Percentiles rank a stretch among this genome's conserved stretches.
phyloP scores from a whole-genome alignment of 306 rosid species.

The Castanopsis chinensis region DNA sequence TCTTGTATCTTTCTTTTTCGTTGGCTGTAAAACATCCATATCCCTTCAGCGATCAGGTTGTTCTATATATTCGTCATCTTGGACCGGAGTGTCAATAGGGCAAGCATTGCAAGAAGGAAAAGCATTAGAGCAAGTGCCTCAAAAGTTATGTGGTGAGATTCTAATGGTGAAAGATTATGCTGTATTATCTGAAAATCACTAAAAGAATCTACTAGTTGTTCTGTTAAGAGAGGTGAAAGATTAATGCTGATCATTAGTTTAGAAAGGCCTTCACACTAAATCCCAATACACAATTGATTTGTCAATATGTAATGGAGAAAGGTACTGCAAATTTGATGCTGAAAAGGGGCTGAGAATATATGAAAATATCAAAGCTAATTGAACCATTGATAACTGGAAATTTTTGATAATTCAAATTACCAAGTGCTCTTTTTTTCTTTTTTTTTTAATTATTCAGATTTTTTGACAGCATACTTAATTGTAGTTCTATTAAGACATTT shows the following conservation, averaged over 20 bases:
- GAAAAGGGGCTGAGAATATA: not conserved
- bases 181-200: conserved; percentile 18
- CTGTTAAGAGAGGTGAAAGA: conserved; percentile 5
- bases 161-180: conserved; percentile 68
- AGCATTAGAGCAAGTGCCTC: conserved; percentile 70
- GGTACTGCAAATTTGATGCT: not conserved
- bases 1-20: not conserved
- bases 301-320: not conserved
- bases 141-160: conserved; percentile 64
- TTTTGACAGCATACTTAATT: no score
- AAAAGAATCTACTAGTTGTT: conserved; percentile 3
- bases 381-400: not conserved
- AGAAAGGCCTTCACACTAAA: not conserved
- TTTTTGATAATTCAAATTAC: no score
- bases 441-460: no score
- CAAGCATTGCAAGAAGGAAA: conserved; percentile 98
- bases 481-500: no score
- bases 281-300: not conserved
- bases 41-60: conserved; percentile 76
- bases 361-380: not conserved
- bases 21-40: conserved; percentile 68
- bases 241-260: not conserved
- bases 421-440: no score
- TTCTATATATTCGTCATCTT: conserved; percentile 61
- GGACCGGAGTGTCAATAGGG: conserved; percentile 73